Conservation (phyloP, 2,329 filamentous ascomycete genomes). For the Tolypocladium album region DNA sequence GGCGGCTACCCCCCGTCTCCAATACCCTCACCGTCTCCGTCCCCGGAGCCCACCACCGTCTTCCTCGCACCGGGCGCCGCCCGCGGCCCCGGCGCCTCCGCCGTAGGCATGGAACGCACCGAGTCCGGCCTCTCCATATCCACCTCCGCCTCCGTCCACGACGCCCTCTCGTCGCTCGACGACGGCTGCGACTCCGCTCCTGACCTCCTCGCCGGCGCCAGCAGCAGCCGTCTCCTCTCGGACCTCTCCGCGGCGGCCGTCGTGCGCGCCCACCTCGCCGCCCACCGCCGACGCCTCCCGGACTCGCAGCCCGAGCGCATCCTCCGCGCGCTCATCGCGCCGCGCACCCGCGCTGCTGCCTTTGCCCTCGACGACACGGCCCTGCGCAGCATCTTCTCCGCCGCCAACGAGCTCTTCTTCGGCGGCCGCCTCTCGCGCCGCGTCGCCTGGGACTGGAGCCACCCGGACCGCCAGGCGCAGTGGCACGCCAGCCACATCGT, state of each 20-base stretch:
- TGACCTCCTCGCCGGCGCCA: background rate
- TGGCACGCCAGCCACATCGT: slow-evolving; percentile 44
- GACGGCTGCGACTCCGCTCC: slow-evolving; percentile 17
- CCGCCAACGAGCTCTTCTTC: slow-evolving; percentile 55
- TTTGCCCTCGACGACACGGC: slow-evolving; percentile 47
- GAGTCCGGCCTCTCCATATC: slow-evolving; percentile 38
- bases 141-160: slow-evolving; percentile 21
- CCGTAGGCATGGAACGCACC: slow-evolving; percentile 33
- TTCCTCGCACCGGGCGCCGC: slow-evolving; percentile 3
- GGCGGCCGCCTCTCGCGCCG: slow-evolving; percentile 42
- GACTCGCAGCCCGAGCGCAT: slow-evolving; percentile 47
- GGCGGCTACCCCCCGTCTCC: slow-evolving; percentile 8
- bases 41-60: slow-evolving; percentile 9
- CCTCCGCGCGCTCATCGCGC: slow-evolving; percentile 45
- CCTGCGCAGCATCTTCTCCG: slow-evolving; percentile 46
- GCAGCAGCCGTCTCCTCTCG: slow-evolving; percentile 17
- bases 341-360: slow-evolving; percentile 30
- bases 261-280: slow-evolving; percentile 36
- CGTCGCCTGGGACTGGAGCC: slow-evolving; percentile 53
- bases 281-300: slow-evolving; percentile 30
- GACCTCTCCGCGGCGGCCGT: slow-evolving; percentile 37
- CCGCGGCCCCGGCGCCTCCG: slow-evolving; percentile 5
- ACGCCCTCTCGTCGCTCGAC: slow-evolving; percentile 14
- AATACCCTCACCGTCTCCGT: slow-evolving; percentile 7
- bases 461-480: slow-evolving; percentile 29